A percentile compares a stretch with the other conserved stretches of the same genome.
Evolutionary conservation across 805 yeast species (phyloP).

Genomic region (Maudiozyma bulderi): DNA sequence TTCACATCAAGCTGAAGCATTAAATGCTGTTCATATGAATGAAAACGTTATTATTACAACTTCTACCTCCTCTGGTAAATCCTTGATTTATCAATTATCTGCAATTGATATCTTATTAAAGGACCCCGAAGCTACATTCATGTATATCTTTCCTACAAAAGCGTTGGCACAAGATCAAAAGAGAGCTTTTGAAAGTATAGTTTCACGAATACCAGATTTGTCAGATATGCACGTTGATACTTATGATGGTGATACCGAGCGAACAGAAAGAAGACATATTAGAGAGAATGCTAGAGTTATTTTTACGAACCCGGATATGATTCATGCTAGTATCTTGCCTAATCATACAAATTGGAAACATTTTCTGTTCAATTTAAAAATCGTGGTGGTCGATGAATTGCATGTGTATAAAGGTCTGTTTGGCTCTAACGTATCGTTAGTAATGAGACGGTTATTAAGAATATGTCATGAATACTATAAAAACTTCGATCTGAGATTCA

Average conservation of each 20-base stretch:
- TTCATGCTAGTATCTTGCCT: slow-evolving; percentile 80
- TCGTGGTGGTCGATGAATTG: slow-evolving; percentile 73
- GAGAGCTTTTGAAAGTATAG: slow-evolving; percentile 56
- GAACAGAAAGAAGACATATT: slow-evolving; percentile 41
- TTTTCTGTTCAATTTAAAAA: slow-evolving; percentile 54
- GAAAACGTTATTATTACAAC: slow-evolving; percentile 83
- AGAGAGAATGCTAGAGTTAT: slow-evolving; percentile 64
- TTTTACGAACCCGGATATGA: slow-evolving; percentile 91
- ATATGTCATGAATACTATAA: slow-evolving; percentile 29
- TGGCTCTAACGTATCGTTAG: slow-evolving; percentile 84
- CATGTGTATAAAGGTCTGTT: slow-evolving; percentile 86
- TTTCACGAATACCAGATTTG: slow-evolving; percentile 39
- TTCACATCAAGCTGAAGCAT: slow-evolving; percentile 74
- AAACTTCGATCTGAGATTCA: slow-evolving; percentile 48
- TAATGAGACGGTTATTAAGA: slow-evolving; percentile 71
- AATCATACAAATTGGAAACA: slow-evolving; percentile 63
- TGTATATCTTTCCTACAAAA: slow-evolving; percentile 92
- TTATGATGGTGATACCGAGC: slow-evolving; percentile 88
- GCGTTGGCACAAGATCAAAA: slow-evolving; percentile 97
- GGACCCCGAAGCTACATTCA: slow-evolving; percentile 46
- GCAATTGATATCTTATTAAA: slow-evolving; percentile 43
- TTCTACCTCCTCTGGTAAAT: slow-evolving; percentile 92
- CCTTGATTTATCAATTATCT: slow-evolving; percentile 84
- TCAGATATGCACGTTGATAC: slow-evolving; percentile 54
- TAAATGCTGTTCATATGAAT: slow-evolving; percentile 45